Evolutionary conservation across 1,284 basidiomycete species (phyloP).

Genomic region (Exobasidium cylindrosporum): DNA sequence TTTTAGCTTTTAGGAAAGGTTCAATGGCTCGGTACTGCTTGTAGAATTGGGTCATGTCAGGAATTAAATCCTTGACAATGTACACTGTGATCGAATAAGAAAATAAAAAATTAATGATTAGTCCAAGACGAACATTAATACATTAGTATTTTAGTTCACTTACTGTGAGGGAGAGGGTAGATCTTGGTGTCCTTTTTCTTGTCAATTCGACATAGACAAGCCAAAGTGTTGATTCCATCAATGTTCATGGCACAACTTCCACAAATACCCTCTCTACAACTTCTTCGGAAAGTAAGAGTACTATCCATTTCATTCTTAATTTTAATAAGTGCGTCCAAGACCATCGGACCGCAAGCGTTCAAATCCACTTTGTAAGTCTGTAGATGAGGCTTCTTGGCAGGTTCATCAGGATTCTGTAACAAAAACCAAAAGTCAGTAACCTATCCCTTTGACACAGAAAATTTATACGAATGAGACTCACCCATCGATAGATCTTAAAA

Average conservation of each 20-base stretch:
- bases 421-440: constrained; percentile 47
- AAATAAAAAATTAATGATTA: too few species aligned
- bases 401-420: constrained; percentile 78
- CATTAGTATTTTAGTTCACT: too few species aligned
- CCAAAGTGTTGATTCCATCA: constrained; percentile 89
- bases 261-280: constrained; percentile 96
- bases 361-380: constrained; percentile 91
- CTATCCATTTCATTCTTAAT: constrained; percentile 99
- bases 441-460: not conserved
- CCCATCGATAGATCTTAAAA: constrained; percentile 55
- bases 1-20: constrained; percentile 55
- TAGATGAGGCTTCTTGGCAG: constrained; percentile 82
- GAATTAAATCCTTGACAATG: constrained; percentile 97
- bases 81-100: constrained; percentile 68
- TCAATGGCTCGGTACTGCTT: constrained; percentile 99
- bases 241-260: constrained; percentile 99
- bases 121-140: too few species aligned
- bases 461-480: constrained; percentile 13
- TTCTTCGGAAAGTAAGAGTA: constrained; percentile 91
- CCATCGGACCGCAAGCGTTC: constrained; percentile 94
- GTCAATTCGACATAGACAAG: constrained; percentile 94
- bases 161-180: constrained; percentile 94
- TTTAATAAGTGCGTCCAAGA: constrained; percentile 85
- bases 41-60: constrained; percentile 82
- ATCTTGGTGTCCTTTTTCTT: constrained; percentile 75